Conservation (phyloP, 2,329 filamentous ascomycete species). For the Calonectria hawksworthii region DNA sequence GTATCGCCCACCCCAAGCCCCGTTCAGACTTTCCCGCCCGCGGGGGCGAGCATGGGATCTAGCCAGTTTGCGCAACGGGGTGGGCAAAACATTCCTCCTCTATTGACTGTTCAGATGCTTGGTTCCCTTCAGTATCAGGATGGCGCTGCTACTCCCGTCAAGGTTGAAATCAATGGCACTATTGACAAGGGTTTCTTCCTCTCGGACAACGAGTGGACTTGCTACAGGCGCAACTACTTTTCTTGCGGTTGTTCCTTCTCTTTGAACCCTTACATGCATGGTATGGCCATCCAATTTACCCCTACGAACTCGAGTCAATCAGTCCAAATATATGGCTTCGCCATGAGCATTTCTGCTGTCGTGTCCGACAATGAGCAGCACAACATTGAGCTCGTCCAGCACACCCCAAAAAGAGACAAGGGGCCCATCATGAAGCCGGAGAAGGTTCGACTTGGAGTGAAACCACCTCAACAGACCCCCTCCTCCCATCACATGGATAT, state of each 20-base stretch:
- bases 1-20: conserved; percentile 67
- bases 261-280: conserved; percentile 69
- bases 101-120: conserved; percentile 64
- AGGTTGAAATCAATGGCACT: conserved; percentile 81
- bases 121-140: conserved; percentile 75
- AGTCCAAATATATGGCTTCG: conserved; percentile 79
- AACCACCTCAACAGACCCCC: conserved; percentile 68
- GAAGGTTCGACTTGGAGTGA: conserved; percentile 76
- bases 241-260: conserved; percentile 85
- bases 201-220: conserved; percentile 88
- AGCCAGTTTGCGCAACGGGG: conserved; percentile 53
- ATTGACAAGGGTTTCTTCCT: conserved; percentile 94
- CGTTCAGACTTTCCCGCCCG: conserved; percentile 59
- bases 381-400: conserved; percentile 86
- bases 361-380: conserved; percentile 84
- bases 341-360: conserved; percentile 87
- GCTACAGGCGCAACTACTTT: conserved; percentile 93
- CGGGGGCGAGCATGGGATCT: conserved; percentile 65
- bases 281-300: conserved; percentile 65
- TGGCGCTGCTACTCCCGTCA: conserved; percentile 64
- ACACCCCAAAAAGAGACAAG: conserved; percentile 93
- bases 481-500: conserved; percentile 60
- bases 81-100: conserved; percentile 62
- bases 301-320: conserved; percentile 65
- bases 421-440: conserved; percentile 83